A percentile compares a stretch with the other conserved stretches of the same genome.
These are phyloP conservation scores for Begonia peltatifolia DNA, from an alignment of 306 rosid genomes.

Conservation along the genomic window DNA sequence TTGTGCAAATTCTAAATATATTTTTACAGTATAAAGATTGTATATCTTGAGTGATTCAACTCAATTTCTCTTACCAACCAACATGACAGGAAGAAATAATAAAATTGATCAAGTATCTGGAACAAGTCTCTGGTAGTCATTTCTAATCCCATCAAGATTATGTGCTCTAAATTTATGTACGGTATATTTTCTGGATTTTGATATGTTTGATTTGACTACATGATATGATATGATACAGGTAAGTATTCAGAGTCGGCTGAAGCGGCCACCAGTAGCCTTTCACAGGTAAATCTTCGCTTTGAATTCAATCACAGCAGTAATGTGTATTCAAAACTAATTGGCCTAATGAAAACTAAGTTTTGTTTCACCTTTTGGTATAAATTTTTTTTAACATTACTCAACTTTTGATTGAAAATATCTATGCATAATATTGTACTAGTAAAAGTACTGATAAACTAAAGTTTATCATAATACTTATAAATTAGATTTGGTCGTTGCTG, in stretches of 20 bases:
- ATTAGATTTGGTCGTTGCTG: too few species aligned
- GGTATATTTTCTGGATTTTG: conserved; percentile 14
- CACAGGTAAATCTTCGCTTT: conserved; percentile 36
- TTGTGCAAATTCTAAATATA: conserved; percentile 9
- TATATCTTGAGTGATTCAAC: conserved; percentile 7
- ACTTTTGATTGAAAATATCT: too few species aligned
- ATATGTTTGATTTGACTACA: conserved; percentile 14
- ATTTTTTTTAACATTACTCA: too few species aligned
- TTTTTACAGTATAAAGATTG: conserved; percentile 2
- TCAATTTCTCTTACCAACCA: conserved; percentile 5
- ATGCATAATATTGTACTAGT: too few species aligned
- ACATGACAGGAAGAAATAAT: conserved; percentile 67
- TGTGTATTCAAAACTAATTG: too few species aligned
- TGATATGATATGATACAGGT: conserved; percentile 19
- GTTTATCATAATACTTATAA: too few species aligned
- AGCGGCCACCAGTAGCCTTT: conserved; percentile 33
- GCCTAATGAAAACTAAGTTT: too few species aligned
- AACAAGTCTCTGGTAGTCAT: conserved; percentile 59
- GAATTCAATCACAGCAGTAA: too few species aligned
- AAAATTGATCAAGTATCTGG: conserved; percentile 71
- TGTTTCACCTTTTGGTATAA: too few species aligned
- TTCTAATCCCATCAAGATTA: conserved; percentile 10
- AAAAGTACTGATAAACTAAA: too few species aligned
- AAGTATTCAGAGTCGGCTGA: conserved; percentile 49
- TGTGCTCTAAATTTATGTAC: conserved; percentile 2